Evolutionary conservation across 140 eudicot genomes (phyloP).

Genomic region (Anethum foeniculum): DNA sequence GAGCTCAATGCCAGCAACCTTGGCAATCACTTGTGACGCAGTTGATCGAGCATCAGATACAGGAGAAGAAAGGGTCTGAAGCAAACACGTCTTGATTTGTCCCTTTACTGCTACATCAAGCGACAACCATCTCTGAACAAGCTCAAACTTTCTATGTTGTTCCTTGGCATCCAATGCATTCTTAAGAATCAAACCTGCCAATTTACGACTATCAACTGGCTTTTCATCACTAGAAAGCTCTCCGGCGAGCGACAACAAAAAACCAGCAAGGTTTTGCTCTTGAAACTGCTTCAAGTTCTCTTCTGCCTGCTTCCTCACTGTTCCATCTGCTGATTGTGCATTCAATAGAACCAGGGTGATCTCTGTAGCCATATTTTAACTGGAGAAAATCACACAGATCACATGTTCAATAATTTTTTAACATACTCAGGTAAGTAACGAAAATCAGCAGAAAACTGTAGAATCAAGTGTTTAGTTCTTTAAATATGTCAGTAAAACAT

Average conservation of each 20-base stretch:
- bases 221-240: conserved; percentile 80
- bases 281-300: conserved; percentile 68
- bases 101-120: conserved; percentile 46
- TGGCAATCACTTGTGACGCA: conserved; percentile 89
- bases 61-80: conserved; percentile 57
- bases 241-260: conserved; percentile 58
- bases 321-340: conserved; percentile 71
- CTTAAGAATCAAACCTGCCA: conserved; percentile 73
- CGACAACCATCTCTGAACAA: conserved; percentile 68
- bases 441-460: not conserved
- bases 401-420: not conserved
- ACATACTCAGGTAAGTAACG: not conserved
- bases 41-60: conserved; percentile 73
- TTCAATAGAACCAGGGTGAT: conserved; percentile 65
- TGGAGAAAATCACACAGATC: conserved; percentile 11
- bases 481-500: not conserved
- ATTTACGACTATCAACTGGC: conserved; percentile 70
- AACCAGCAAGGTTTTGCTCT: conserved; percentile 73
- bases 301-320: conserved; percentile 76
- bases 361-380: conserved; percentile 55
- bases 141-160: conserved; percentile 63
- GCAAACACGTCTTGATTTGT: conserved; percentile 59
- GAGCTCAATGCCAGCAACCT: conserved; percentile 75
- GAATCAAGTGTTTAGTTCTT: not conserved
- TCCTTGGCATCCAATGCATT: conserved; percentile 89